Base-by-base conservation (phyloP, 495 filamentous ascomycete species). In the Aspergillus nidulans region DNA sequence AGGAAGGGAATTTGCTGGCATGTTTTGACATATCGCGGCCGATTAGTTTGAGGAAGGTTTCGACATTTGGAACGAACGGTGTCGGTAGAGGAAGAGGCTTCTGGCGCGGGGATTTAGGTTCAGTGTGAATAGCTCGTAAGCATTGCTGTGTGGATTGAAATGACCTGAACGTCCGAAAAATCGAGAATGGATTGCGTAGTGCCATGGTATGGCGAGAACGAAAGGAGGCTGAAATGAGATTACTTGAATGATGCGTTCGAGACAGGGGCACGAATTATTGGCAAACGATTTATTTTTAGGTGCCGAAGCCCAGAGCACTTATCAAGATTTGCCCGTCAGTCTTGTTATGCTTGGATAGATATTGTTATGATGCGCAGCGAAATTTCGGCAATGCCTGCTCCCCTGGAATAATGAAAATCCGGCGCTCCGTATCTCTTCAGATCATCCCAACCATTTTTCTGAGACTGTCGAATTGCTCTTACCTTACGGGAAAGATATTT, bases 21-120 rank as follows among this genome's bases (percentile, higher is more conserved):
- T 97, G 89, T 59, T 88, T 81, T 48, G 78, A 81, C 60, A 95
- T 82, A 59, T 84, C 83, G 54, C 94, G 94, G 64, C 94, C 94
- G 73, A 98, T 98, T 26, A 95, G 71, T 6, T 81, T 88, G 54
- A 98, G 88, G 75, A 98, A 97, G 46, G 91, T 96, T 53, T 78
- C 90, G 49, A 88, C 81, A 64, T 98, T 87, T 10, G 94, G 94
- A 45, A 97, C 84, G 63, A 92, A 90, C 10, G 88, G 85, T 8
- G 86, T 97, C 4, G 90, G 84, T 8, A 73, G 51, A 2, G 92
- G 66, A 49, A n/a, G 61, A 59, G 10, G 47, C 9, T 9, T 53
- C 15, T 13, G 12, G 36, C 36, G 36, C 16, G 0, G 47, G 20
- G 6, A 64, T 65, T 43, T 67, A 34, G 30, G 15, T 34, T 34